Conservation (phyloP, 306 rosid species). For the Trifolium subterraneum region DNA sequence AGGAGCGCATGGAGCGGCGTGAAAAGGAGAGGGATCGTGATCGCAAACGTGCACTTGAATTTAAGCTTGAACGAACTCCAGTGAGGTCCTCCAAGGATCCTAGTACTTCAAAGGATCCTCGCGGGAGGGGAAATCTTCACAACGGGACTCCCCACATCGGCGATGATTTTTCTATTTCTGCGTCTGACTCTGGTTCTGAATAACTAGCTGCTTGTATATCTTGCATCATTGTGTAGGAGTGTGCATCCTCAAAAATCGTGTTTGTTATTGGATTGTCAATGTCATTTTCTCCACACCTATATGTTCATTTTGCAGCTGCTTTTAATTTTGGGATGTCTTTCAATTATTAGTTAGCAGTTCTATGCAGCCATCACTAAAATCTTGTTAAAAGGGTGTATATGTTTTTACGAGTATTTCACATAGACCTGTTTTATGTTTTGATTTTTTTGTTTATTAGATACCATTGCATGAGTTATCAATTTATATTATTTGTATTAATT, state of each 20-base stretch:
- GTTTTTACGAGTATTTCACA: constrained; percentile 27
- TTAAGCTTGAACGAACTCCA: constrained; percentile 54
- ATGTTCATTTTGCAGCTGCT: constrained; percentile 24
- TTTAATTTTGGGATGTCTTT: constrained; percentile 20
- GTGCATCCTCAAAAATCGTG: constrained; percentile 36
- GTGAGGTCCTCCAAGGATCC: constrained; percentile 71
- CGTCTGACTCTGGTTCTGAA: too few relatives aligned
- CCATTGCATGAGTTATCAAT: constrained; percentile 22
- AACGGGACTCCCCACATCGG: constrained; percentile 86
- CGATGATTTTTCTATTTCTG: too few relatives aligned
- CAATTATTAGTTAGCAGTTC: background rate
- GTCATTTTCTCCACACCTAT: too few relatives aligned
- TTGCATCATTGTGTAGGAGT: too few relatives aligned
- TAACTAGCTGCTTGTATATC: too few relatives aligned
- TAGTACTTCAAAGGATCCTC: constrained; percentile 74
- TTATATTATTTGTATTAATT: constrained; percentile 27
- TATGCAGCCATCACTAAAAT: constrained; percentile 7
- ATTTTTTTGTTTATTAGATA: constrained; percentile 15
- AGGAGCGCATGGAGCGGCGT: constrained; percentile 83
- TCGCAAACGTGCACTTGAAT: constrained; percentile 77
- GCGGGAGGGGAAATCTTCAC: constrained; percentile 78
- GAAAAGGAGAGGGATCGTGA: constrained; percentile 90
- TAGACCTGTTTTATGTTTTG: constrained; percentile 4
- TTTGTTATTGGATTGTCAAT: constrained; percentile 30
- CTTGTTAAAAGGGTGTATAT: constrained; percentile 23